Evolutionary conservation across 176 grass and related monocot species (phyloP), one percentile per base, ranked within the genome.

Genomic region (Carex cristatella): DNA sequence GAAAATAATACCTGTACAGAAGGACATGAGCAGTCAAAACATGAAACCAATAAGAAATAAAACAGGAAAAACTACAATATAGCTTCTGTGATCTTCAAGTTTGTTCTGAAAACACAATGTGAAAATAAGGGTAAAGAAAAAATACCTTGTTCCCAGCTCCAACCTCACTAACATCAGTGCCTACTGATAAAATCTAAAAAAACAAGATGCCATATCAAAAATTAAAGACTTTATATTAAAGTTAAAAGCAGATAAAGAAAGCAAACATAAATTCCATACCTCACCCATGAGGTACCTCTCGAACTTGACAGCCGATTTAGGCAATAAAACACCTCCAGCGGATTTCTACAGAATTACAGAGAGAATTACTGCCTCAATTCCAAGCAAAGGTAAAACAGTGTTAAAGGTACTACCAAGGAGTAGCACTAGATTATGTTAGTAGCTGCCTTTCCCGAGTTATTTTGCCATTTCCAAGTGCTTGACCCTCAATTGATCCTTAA

Each of bases 211-310:
- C 19, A 58, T 32, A 18, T 53, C 70, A 74, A 84, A 58, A 37
- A 31, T 1, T 19, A 72, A 86, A 44, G 49, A 80, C 11, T 54
- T 51, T 27, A 55, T 10, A 57, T 7, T 15, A 23, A 57, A 66
- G 9, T 76, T 18, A 81, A 14, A 83, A 65, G 31, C 0, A n/a
- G 28, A 56, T 12, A 33, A 65, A 65, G 31, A 66, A 83, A 65
- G 61, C 46, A 49, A 78, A 77, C 37, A 58, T 49, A 49, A 77
- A 80, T 2, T 86, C 37, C 88, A 86, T 81, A 94, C 96, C 93
- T 99, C 93, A 10, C 96, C 96, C 96, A 99, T 95, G 80, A 99
- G 85, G 76, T 99, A 99, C 40, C 93, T 89, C 88, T 99, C 96
- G 7, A 99, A 99, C 73, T 95, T 99, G 76, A 95, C 96, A 87